Percentiles rank a stretch among this genome's conserved stretches.
Conservation (phyloP, 2,329 filamentous ascomycete genomes). For the Aspergillus eucalypticola region DNA sequence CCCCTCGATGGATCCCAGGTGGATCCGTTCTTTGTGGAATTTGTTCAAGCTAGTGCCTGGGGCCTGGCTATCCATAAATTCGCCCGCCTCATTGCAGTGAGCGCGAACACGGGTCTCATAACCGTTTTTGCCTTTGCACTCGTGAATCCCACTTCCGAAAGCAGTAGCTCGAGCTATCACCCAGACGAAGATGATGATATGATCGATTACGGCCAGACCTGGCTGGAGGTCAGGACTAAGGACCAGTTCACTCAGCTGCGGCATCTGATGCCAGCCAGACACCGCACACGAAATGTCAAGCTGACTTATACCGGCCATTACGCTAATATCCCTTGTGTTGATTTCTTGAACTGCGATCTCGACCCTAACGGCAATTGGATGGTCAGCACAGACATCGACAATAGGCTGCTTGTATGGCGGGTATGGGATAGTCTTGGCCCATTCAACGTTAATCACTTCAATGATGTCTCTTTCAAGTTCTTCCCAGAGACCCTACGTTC, state of each 20-base stretch:
- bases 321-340: slow-evolving; percentile 59
- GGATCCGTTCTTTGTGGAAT: slow-evolving; percentile 68
- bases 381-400: slow-evolving; percentile 58
- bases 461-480: slow-evolving; percentile 28
- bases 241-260: slow-evolving; percentile 31
- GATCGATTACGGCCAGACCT: slow-evolving; percentile 31
- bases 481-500: slow-evolving; percentile 28
- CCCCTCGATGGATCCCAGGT: slow-evolving; percentile 38
- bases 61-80: slow-evolving; percentile 78
- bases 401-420: slow-evolving; percentile 53
- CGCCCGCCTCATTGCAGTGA: slow-evolving; percentile 83
- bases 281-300: slow-evolving; percentile 45
- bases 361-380: slow-evolving; percentile 59
- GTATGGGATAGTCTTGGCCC: slow-evolving; percentile 42
- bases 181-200: slow-evolving; percentile 21
- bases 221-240: slow-evolving; percentile 32
- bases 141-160: slow-evolving; percentile 32
- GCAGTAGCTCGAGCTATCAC: slow-evolving; percentile 16
- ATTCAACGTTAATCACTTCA: slow-evolving; percentile 31
- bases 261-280: slow-evolving; percentile 29
- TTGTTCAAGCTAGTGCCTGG: slow-evolving; percentile 81
- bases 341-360: slow-evolving; percentile 59
- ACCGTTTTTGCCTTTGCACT: slow-evolving; percentile 63
- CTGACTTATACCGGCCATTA: slow-evolving; percentile 45
- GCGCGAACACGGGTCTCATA: slow-evolving; percentile 68